Percentiles rank a stretch among this genome's conserved stretches.
Conservation (phyloP, 2,329 filamentous ascomycete genomes). For the Diaporthe eres region DNA sequence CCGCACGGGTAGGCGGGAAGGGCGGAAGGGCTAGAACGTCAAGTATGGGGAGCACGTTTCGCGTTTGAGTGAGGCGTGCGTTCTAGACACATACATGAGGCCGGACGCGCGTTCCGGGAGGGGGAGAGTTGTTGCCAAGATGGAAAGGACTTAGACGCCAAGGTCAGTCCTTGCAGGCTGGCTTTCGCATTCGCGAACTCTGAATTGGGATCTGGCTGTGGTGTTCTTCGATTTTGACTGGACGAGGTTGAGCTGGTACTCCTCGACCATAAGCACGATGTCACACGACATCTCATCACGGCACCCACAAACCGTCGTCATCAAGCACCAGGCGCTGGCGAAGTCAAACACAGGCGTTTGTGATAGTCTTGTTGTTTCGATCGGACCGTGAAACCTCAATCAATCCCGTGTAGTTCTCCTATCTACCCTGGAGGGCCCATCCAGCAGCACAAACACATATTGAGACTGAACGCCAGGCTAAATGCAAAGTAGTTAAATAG, state of each 20-base stretch:
- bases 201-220: neutral
- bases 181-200: neutral
- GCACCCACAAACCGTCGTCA: neutral
- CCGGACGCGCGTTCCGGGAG: neutral
- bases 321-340: neutral
- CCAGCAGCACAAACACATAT: constrained; percentile 7
- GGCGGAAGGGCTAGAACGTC: neutral
- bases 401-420: neutral
- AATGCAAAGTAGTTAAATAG: constrained; percentile 28
- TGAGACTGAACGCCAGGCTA: constrained; percentile 31
- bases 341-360: neutral
- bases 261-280: neutral
- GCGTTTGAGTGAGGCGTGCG: neutral
- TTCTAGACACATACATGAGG: neutral
- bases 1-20: neutral
- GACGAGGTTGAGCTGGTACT: neutral
- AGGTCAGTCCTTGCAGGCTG: constrained; percentile 9
- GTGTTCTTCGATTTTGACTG: neutral
- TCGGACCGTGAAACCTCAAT: neutral
- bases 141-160: neutral
- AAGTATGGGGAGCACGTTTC: neutral
- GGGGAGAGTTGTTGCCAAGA: constrained; percentile 11
- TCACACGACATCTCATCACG: neutral
- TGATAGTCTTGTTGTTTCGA: too few species aligned
- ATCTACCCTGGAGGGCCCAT: neutral